Evolutionary conservation across 106 monocot genomes (phyloP), one percentile per base, ranked within the genome.

Genomic region (Dendrobium nobile): DNA sequence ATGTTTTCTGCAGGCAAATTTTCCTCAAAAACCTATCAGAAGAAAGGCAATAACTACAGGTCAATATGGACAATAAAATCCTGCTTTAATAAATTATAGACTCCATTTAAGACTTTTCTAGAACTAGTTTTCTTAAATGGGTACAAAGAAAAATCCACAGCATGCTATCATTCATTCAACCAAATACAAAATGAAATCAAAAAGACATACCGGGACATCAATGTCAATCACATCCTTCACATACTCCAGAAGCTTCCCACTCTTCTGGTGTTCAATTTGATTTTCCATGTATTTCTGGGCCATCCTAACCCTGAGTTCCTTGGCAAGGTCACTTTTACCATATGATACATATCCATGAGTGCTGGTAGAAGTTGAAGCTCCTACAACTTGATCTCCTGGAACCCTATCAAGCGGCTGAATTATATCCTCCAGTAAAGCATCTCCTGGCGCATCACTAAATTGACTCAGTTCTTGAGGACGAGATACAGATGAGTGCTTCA

Each of bases 391-490:
- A 81, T 85, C 87, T 55, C 70, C 82, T 26, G 84, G 91, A 80
- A 73, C 58, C 78, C 77, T 86, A 54, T 90, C 88, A 41, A 98
- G 67, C 41, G 88, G 92, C 47, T 87, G 89, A 84, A 93, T 93
- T 79, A 98, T 82, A 87, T 98, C 98, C 44, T 98, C 95, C 28
- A 95, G 80, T 18, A 91, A 90, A 77, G 94, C 88, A 87, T 95
- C 98, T 80, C 86, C 89, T 55, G 98, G 92, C 54, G 90, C 83
- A 84, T 98, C 98, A 86, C 95, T 93, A 83, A 98, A 98, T 77
- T 89, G 86, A 80, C 89, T 91, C 28, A 98, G 88, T 41, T 86
- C 88, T 80, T 87, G 67, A 83, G 51, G 77, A 74, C 82, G 84
- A 67, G 82, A 72, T 80, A 78, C 77, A 78, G 55, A 67, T 83